These are phyloP conservation scores for Chlorella sp. DNA, from an alignment of 139 green algal species.

Conservation along the genomic window DNA sequence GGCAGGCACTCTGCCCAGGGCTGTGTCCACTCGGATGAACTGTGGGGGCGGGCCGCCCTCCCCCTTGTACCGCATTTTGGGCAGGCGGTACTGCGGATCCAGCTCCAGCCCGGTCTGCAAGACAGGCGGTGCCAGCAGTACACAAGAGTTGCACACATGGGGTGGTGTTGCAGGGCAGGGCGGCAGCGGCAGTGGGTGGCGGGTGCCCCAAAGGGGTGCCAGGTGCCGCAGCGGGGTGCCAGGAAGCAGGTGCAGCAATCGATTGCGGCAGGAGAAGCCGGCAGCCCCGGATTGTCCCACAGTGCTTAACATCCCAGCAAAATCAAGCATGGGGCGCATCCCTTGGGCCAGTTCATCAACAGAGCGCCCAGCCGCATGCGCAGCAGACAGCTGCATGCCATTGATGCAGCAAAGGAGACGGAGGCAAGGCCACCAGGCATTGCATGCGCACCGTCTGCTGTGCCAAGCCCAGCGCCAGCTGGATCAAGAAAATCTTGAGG, in stretches of 20 bases:
- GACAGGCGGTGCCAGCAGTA: not conserved
- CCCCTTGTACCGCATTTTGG: conserved; percentile 86
- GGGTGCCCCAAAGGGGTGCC: not conserved
- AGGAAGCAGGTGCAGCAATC: not conserved
- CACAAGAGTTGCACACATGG: not conserved
- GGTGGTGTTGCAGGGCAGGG: not conserved
- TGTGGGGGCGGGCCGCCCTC: conserved; percentile 49
- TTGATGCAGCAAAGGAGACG: not conserved
- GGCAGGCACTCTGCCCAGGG: not conserved
- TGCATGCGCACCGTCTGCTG: conserved; percentile 13
- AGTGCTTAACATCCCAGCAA: not conserved
- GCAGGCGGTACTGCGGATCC: conserved; percentile 79
- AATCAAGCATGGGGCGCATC: too few relatives aligned
- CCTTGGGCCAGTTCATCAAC: too few relatives aligned
- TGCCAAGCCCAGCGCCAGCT: conserved; percentile 58
- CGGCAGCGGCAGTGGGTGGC: too few relatives aligned
- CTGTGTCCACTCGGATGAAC: conserved; percentile 38
- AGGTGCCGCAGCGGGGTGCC: not conserved
- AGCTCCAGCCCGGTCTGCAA: conserved; percentile 70
- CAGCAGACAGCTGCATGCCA: not conserved
- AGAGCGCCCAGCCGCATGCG: too few relatives aligned
- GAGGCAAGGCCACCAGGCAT: not conserved
- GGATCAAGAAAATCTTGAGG: conserved; percentile 77
- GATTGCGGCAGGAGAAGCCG: not conserved
- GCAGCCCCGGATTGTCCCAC: not conserved